Base-by-base conservation (phyloP, 257 asterid species). In the Anisodus tanguticus region DNA sequence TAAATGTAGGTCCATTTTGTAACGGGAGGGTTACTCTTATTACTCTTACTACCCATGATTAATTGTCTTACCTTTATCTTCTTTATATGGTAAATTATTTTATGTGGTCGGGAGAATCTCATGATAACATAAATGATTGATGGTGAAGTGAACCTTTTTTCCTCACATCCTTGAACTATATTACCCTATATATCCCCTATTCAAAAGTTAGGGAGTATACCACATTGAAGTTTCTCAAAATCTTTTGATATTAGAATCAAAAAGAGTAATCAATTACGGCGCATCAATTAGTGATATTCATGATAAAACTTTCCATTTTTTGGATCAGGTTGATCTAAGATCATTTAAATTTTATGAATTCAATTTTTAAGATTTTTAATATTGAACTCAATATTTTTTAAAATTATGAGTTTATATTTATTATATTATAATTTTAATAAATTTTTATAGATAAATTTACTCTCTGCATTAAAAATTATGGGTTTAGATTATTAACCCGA, bases 81-180 rank as follows among this genome's bases (percentile, higher is more conserved):
- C 13, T 39, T 39, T 16, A 0, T 16, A 8, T 16, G 53, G 77
- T 69, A 69, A 16, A 45, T 39, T 4, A 13, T 15, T 39, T 69
- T 69, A 7, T 39, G 7, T 39, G 80, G 19, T 11, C 43, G 43
- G 19, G 41, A 19, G 19, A 22, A 72, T 72, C 60, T 19, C 5
- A 47, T 47, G 80, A 47, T 47, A 22, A 26, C 39, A 47, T 49
- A 26, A 74, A 74, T 74, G 80, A 74, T 74, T 74, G 80, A 74
- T 74, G 60, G 43, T 74, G 43, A 74, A 22, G 53, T 69, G 77
- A 39, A 37, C 77, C 41, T 47, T 72, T 72, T 47, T 6, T 16
- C 13, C 53, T 6, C 53, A 7, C 5, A 72, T 19, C 60, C 80
- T 9, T 72, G 60, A 47, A 47, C 39, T 22, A 9, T 72, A 72